These are phyloP conservation scores for Didymella pinodella DNA, from an alignment of 2,329 filamentous ascomycete species.

Conservation along the genomic window DNA sequence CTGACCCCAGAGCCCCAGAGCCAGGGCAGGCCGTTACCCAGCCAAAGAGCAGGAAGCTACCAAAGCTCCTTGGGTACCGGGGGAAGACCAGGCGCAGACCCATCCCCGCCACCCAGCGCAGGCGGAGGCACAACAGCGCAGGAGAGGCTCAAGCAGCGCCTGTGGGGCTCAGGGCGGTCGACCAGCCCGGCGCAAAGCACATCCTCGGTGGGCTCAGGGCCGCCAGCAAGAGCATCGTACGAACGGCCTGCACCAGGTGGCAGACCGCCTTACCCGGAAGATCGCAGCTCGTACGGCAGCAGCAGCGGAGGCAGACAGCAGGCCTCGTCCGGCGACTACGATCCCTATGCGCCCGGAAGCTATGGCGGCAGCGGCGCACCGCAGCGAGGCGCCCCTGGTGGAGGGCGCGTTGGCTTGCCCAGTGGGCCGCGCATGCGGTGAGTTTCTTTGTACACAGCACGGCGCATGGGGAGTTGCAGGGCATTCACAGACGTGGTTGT, in stretches of 20 bases:
- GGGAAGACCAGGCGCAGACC: slow-evolving; percentile 47
- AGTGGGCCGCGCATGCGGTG: slow-evolving; percentile 51
- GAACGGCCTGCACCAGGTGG: slow-evolving; percentile 34
- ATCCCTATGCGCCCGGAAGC: slow-evolving; percentile 42
- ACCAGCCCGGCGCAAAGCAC: slow-evolving; percentile 60
- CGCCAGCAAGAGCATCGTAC: slow-evolving; percentile 35
- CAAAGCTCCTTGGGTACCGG: slow-evolving; percentile 62
- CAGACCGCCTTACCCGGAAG: slow-evolving; percentile 44
- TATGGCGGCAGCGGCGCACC: slow-evolving; percentile 34
- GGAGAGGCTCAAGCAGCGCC: slow-evolving; percentile 79
- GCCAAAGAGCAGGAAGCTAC: slow-evolving; percentile 77
- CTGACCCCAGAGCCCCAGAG: slow-evolving; percentile 44
- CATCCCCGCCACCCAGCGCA: slow-evolving; percentile 50
- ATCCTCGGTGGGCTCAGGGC: slow-evolving; percentile 32
- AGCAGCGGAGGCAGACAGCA: slow-evolving; percentile 41
- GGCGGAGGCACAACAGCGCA: slow-evolving; percentile 69
- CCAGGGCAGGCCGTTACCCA: slow-evolving; percentile 70
- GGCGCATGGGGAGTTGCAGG: slow-evolving; percentile 31
- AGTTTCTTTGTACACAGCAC: slow-evolving; percentile 21
- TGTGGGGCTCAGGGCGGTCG: slow-evolving; percentile 73
- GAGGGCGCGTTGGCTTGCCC: slow-evolving; percentile 49
- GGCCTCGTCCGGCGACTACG: slow-evolving; percentile 40
- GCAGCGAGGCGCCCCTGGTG: slow-evolving; percentile 39
- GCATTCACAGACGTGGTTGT: slow-evolving; percentile 9
- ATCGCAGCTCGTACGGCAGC: slow-evolving; percentile 38